Percentiles rank a stretch among this genome's conserved stretches.
Conservation (phyloP, 176 grass and related monocot genomes). For the Avena sativa region DNA sequence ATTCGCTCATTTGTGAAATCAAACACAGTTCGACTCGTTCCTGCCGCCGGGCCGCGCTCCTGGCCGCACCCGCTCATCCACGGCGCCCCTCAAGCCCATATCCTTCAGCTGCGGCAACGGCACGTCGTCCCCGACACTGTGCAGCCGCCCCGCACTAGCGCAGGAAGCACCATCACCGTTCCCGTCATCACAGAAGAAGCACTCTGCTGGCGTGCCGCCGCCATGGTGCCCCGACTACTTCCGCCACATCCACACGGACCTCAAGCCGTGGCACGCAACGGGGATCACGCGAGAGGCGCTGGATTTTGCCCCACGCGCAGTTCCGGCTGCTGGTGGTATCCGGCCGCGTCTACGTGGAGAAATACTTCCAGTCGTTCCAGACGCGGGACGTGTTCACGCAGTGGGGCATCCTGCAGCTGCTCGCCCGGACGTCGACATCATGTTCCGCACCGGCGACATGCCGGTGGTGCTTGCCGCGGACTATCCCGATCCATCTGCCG, state of each 20-base stretch:
- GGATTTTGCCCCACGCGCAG: constrained; percentile 41
- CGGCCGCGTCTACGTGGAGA: constrained; percentile 67
- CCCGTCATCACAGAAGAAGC: background rate
- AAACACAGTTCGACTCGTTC: constrained; percentile 1
- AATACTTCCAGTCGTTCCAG: constrained; percentile 45
- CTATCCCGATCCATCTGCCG: constrained; percentile 4
- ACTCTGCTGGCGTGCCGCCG: background rate
- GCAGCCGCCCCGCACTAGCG: background rate
- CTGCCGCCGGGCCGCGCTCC: background rate
- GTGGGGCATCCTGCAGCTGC: constrained; percentile 85
- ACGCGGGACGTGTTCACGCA: constrained; percentile 42
- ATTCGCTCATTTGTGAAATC: too few species aligned
- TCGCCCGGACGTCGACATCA: constrained; percentile 78
- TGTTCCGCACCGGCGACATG: constrained; percentile 80
- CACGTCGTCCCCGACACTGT: background rate
- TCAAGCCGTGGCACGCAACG: constrained; percentile 55
- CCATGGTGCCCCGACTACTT: background rate
- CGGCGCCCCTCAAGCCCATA: background rate
- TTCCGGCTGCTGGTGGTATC: constrained; percentile 64
- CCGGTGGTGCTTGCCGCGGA: constrained; percentile 36
- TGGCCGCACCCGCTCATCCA: background rate
- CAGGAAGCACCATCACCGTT: background rate
- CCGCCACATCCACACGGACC: constrained; percentile 67
- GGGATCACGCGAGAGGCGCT: constrained; percentile 60
- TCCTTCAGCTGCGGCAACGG: constrained; percentile 36